phyloP scores from a whole-genome alignment of 2,329 filamentous ascomycete genomes.

The Bipolaris oryzae region DNA sequence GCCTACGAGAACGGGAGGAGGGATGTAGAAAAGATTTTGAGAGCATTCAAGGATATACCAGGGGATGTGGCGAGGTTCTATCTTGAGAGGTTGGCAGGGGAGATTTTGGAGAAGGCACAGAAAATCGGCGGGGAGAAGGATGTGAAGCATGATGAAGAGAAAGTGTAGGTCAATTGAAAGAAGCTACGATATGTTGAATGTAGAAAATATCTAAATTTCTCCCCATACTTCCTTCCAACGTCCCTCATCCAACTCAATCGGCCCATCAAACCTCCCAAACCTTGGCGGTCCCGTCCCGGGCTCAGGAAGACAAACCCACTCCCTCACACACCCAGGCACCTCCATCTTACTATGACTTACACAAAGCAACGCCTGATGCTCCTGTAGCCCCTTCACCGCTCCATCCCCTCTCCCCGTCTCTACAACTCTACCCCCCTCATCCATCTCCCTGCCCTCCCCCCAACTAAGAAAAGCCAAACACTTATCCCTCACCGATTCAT shows the following conservation, averaged over 20 bases:
- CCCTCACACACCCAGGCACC: slow-evolving; percentile 79
- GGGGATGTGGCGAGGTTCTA: slow-evolving; percentile 75
- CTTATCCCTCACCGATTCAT: slow-evolving; percentile 73
- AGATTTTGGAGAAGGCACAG: slow-evolving; percentile 58
- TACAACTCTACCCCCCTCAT: slow-evolving; percentile 32
- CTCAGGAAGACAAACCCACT: slow-evolving; percentile 87
- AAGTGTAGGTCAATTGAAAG: neutral
- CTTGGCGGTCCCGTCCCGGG: slow-evolving; percentile 69
- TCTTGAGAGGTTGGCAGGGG: slow-evolving; percentile 71
- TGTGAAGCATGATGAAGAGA: neutral
- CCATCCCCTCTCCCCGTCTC: slow-evolving; percentile 58
- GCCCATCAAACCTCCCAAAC: slow-evolving; percentile 68
- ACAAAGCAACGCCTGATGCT: slow-evolving; percentile 82
- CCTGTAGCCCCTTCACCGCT: slow-evolving; percentile 66
- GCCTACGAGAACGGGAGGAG: slow-evolving; percentile 81
- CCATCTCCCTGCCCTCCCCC: slow-evolving; percentile 50
- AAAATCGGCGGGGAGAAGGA: slow-evolving; percentile 20
- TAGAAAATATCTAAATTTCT: neutral
- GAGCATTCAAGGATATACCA: slow-evolving; percentile 69
- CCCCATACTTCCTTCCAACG: slow-evolving; percentile 66
- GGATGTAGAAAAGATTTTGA: slow-evolving; percentile 71
- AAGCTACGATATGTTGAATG: neutral
- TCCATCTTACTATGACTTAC: slow-evolving; percentile 92
- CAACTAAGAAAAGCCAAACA: slow-evolving; percentile 77
- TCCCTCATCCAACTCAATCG: slow-evolving; percentile 62